Percentiles rank a stretch among this genome's conserved stretches.
These are phyloP conservation scores for Tinospora cordifolia DNA, from an alignment of 164 flowering plant species.

Conservation along the genomic window DNA sequence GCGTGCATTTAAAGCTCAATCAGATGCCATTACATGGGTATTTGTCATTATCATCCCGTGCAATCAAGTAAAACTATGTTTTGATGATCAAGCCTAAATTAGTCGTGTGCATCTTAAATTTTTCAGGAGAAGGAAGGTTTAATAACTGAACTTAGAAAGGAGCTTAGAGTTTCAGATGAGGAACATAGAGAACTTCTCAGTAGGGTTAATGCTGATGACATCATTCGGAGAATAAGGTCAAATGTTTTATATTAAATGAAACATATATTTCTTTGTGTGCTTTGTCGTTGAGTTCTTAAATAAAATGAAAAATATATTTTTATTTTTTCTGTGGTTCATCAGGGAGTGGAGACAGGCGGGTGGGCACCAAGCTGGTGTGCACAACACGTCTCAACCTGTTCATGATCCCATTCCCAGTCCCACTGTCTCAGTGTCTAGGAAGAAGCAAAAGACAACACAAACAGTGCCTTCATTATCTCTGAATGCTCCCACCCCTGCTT, in stretches of 20 bases:
- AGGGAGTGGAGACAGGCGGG: constrained; percentile 90
- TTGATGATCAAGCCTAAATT: constrained; percentile 10
- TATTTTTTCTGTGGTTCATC: constrained; percentile 14
- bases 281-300: background rate
- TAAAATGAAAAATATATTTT: constrained; percentile 3
- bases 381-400: constrained; percentile 37
- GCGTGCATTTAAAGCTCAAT: constrained; percentile 93
- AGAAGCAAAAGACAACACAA: constrained; percentile 63
- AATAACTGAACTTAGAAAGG: constrained; percentile 87
- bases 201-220: constrained; percentile 71
- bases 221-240: constrained; percentile 70
- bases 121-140: constrained; percentile 81
- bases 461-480: constrained; percentile 36
- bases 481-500: constrained; percentile 35
- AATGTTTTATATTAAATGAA: constrained; percentile 7
- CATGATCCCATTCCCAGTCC: constrained; percentile 70
- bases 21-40: constrained; percentile 98
- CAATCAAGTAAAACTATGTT: constrained; percentile 2
- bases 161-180: constrained; percentile 81
- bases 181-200: constrained; percentile 80
- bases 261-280: constrained; percentile 2
- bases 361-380: constrained; percentile 45
- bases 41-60: constrained; percentile 6
- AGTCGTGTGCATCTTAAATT: constrained; percentile 14
- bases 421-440: constrained; percentile 69